phyloP scores from a whole-genome alignment of 768 basidiomycete genomes.

The Boletus pseudopeckii region DNA sequence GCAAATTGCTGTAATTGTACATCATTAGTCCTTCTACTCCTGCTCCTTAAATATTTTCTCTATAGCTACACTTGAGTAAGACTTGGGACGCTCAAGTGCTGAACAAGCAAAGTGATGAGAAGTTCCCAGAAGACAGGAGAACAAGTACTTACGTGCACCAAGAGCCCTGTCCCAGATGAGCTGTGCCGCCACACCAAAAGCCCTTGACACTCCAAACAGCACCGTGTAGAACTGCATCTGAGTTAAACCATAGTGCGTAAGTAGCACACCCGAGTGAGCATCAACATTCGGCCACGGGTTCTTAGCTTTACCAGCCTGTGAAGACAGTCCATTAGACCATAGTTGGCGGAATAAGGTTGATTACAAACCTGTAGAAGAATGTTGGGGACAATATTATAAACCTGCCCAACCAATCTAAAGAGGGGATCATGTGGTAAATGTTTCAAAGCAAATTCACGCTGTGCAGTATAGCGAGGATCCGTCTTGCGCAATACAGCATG shows the following conservation, averaged over 20 bases:
- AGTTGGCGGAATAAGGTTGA: not conserved
- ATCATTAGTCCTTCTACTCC: slow-evolving; percentile 5
- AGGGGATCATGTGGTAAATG: slow-evolving; percentile 83
- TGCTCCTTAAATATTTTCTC: slow-evolving; percentile 67
- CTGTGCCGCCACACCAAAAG: slow-evolving; percentile 85
- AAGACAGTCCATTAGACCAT: not conserved
- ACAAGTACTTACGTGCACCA: slow-evolving; percentile 68
- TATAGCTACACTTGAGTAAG: slow-evolving; percentile 79
- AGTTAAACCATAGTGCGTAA: slow-evolving; percentile 81
- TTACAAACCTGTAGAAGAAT: slow-evolving; percentile 74
- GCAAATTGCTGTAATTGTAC: too few species aligned
- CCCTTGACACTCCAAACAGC: slow-evolving; percentile 94
- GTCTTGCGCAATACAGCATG: slow-evolving; percentile 87
- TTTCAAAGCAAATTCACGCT: slow-evolving; percentile 85
- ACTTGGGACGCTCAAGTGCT: slow-evolving; percentile 91
- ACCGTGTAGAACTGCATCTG: slow-evolving; percentile 98
- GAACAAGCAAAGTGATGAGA: not conserved
- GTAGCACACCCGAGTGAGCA: slow-evolving; percentile 89
- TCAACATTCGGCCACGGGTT: slow-evolving; percentile 98
- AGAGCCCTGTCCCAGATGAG: slow-evolving; percentile 92
- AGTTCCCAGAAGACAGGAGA: not conserved
- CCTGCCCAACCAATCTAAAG: slow-evolving; percentile 91
- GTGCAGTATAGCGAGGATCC: slow-evolving; percentile 89
- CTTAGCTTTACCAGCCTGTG: slow-evolving; percentile 84
- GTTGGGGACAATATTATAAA: slow-evolving; percentile 84